Evolutionary conservation across 2,329 filamentous ascomycete genomes (phyloP).

Genomic region (Tolypocladium inflatum): DNA sequence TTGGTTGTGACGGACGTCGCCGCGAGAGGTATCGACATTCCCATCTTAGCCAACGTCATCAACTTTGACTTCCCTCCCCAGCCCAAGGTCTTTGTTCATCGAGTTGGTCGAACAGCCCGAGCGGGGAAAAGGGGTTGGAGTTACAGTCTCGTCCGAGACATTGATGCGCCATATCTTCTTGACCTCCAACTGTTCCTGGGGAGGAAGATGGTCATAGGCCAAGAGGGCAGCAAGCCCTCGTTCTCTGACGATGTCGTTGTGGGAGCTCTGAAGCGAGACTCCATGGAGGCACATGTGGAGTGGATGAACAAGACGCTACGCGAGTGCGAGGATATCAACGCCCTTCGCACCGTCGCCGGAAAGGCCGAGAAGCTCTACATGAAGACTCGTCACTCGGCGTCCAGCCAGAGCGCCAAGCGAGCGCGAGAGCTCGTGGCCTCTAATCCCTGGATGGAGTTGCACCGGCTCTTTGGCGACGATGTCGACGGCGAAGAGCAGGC

Average conservation of each 20-base stretch:
- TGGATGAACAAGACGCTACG: conserved; percentile 71
- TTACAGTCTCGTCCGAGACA: conserved; percentile 82
- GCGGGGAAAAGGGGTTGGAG: conserved; percentile 90
- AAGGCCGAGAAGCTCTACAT: conserved; percentile 94
- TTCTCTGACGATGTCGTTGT: conserved; percentile 79
- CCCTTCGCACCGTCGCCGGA: conserved; percentile 61
- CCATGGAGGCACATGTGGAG: conserved; percentile 68
- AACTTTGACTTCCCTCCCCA: conserved; percentile 98
- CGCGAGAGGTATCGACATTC: conserved; percentile 95
- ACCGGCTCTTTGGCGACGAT: conserved; percentile 70
- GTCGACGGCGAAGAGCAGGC: conserved; percentile 57
- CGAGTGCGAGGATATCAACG: conserved; percentile 64
- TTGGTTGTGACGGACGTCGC: conserved; percentile 95
- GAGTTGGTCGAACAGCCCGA: conserved; percentile 90
- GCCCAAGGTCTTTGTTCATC: conserved; percentile 92
- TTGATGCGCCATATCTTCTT: conserved; percentile 83
- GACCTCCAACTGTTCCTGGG: conserved; percentile 92
- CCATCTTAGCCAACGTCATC: conserved; percentile 90
- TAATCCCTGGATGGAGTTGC: conserved; percentile 62
- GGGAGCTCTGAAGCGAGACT: conserved; percentile 63
- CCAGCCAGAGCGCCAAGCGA: conserved; percentile 80
- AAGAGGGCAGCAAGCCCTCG: conserved; percentile 51
- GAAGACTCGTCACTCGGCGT: conserved; percentile 82
- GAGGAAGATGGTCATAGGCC: conserved; percentile 70
- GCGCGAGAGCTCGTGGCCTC: conserved; percentile 67